A percentile compares a stretch with the other conserved stretches of the same genome.
Conservation (phyloP, 163 green algal species). For the Scenedesmus sp. region DNA sequence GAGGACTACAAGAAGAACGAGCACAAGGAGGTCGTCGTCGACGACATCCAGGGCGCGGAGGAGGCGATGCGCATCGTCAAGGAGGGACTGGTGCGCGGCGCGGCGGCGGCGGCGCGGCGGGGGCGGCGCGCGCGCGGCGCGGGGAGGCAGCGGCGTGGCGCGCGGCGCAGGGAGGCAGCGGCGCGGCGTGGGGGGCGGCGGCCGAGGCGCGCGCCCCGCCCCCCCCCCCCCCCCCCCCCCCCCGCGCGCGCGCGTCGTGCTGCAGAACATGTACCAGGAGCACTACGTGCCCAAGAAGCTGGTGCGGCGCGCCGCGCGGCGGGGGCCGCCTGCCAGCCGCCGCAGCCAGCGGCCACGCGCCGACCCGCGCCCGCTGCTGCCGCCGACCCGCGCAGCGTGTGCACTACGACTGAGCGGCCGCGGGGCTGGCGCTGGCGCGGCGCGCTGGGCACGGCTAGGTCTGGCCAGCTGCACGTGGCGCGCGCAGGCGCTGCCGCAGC, state of each 20-base stretch:
- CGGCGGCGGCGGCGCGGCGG: constrained; percentile 10
- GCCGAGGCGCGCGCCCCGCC: too few species aligned
- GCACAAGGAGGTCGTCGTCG: constrained; percentile 90
- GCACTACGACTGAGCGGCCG: constrained; percentile 29
- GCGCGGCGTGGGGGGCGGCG: neutral
- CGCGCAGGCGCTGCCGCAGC: too few species aligned
- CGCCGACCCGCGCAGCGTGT: too few species aligned
- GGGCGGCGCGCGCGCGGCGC: neutral
- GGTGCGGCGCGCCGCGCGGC: too few species aligned
- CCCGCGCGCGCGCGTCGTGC: neutral
- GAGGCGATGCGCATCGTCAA: constrained; percentile 75
- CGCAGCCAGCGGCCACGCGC: too few species aligned
- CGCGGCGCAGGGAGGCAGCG: neutral
- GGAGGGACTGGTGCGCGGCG: constrained; percentile 76
- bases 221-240: neutral
- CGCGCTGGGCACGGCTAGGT: neutral
- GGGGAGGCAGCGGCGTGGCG: neutral
- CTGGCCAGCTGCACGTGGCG: too few species aligned
- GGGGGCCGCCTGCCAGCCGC: too few species aligned
- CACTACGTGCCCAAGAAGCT: constrained; percentile 80
- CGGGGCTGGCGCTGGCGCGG: neutral
- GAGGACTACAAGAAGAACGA: constrained; percentile 97
- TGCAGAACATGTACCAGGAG: constrained; percentile 76
- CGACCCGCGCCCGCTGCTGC: too few species aligned
- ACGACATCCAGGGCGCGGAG: constrained; percentile 80